These are phyloP conservation scores for Maudiozyma barnettii DNA, from an alignment of 805 yeast species.

Conservation along the genomic window DNA sequence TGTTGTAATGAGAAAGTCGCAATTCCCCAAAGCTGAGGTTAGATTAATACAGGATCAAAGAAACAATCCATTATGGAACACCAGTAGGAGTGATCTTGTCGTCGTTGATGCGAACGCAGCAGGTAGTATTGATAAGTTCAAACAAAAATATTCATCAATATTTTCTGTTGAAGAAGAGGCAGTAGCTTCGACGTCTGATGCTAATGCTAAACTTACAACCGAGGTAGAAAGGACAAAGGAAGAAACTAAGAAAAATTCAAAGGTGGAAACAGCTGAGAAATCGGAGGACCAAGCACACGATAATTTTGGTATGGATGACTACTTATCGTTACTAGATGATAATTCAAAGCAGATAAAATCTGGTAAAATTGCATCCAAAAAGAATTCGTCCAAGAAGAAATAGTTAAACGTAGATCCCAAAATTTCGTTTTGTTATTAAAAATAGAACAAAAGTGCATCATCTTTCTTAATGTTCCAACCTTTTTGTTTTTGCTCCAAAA, in stretches of 20 bases:
- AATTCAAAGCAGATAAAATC: slow-evolving; percentile 24
- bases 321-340: slow-evolving; percentile 24
- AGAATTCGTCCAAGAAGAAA: slow-evolving; percentile 10
- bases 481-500: slow-evolving; percentile 4
- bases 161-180: slow-evolving; percentile 33
- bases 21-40: slow-evolving; percentile 78
- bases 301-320: slow-evolving; percentile 27
- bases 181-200: background rate
- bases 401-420: background rate
- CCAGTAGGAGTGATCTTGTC: slow-evolving; percentile 66
- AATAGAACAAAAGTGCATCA: background rate
- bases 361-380: slow-evolving; percentile 26
- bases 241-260: background rate
- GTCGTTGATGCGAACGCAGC: slow-evolving; percentile 74
- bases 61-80: slow-evolving; percentile 82
- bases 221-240: background rate
- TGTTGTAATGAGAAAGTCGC: slow-evolving; percentile 72
- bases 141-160: slow-evolving; percentile 47
- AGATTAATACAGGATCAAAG: slow-evolving; percentile 84
- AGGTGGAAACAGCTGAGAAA: background rate
- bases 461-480: background rate
- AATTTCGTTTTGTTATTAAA: background rate
- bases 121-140: slow-evolving; percentile 70
- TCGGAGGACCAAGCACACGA: slow-evolving; percentile 3
- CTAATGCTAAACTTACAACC: background rate